Base-by-base conservation (phyloP, 1,139 yeast species). In the Arxiozyma heterogenica region DNA sequence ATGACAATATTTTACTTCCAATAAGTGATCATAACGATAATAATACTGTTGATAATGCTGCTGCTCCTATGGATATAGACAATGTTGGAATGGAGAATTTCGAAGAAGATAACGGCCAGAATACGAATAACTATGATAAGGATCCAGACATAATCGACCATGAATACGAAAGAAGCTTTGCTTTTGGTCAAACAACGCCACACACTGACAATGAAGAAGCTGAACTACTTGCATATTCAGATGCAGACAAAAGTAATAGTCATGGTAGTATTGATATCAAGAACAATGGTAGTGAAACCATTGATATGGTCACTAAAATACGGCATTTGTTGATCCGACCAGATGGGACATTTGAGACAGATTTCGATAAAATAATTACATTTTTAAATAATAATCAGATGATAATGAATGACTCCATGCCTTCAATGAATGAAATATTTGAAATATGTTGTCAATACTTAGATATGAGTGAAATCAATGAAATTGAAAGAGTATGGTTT, bases 401-500 rank as follows among this genome's bases (percentile, higher is more conserved):
- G 34, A 6, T 47, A 41, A 17, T 45, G 23, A 45, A 22, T 45
- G 47, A 45, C 30, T 45, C 47, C 5, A 45, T 45, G 47, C 53
- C 60, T 15, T 55, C 61, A 4, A 59, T 58, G 23, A 59, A 60
- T 23, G 64, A 61, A 17, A 45, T 66, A 8, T 66, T 59, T 47
- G 62, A 60, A 20, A 30, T 65, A 20, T 64, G 68, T 51, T 57
- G 60, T 44, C 54, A 57, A 18, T 64, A 63, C 47, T 49, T 66
- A 12, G 55, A 64, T 3, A 44, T 62, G 44, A 68, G 65, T 47
- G 65, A 63, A 15, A 51, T 64, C 34, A 63, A 60, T 41, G 55
- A 50, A n/a, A 44, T 66, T 20, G 70, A 66, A 49, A 55, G 55
- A 38, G 55, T n/a, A 25, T 94, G 98, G 91, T 89, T 50, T 81